Base-by-base conservation (phyloP, 192 early-diverging fungal genomes). In the Backusella liffmaniae region DNA sequence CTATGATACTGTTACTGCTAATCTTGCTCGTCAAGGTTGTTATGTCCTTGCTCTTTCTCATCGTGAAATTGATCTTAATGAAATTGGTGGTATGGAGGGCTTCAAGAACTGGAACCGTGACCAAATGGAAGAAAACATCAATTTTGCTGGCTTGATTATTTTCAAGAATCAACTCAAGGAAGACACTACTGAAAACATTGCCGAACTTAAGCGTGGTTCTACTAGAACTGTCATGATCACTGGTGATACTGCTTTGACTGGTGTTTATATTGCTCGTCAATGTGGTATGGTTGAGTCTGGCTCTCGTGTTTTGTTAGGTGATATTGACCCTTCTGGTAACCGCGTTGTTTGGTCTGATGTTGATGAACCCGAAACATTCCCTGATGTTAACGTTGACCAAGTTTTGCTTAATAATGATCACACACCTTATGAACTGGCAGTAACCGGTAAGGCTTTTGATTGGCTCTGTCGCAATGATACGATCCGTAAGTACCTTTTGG, bases 141-240 rank as follows among this genome's bases (percentile, higher is more conserved):
- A 83, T 32, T 81, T 91, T 41, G 66, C 88, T 16, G 92, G 92
- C 12, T 81, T 95, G 12, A 73, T 93, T 21, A 73, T 95, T 29
- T 94, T 95, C 81, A 87, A 92, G 66, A 95, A 95, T 79, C 84
- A 89, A 79, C 82, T 95, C 21, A 95, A 95, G 81, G 79, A 76
- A 10, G 92, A 94, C 68, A 94, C 93, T 13, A 69, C 78, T n/a
- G 85, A 89, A 53, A 90, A 89, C 13, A 86, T 95, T 51, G 76
- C 78, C 62, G 84, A 93, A 74, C 88, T 95, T 68, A 87, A 93
- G 70, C 79, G 77, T 32, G 94, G 92, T 46, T 88, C 83, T 30
- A 89, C 85, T 29, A 88, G 94, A 41, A 90, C 89, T 15, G 86
- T 94, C 26, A 95, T 95, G 94, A 90, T 95, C 73, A 94, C 94